phyloP scores from a whole-genome alignment of 2,329 filamentous ascomycete genomes.

The Fusarium concolor region DNA sequence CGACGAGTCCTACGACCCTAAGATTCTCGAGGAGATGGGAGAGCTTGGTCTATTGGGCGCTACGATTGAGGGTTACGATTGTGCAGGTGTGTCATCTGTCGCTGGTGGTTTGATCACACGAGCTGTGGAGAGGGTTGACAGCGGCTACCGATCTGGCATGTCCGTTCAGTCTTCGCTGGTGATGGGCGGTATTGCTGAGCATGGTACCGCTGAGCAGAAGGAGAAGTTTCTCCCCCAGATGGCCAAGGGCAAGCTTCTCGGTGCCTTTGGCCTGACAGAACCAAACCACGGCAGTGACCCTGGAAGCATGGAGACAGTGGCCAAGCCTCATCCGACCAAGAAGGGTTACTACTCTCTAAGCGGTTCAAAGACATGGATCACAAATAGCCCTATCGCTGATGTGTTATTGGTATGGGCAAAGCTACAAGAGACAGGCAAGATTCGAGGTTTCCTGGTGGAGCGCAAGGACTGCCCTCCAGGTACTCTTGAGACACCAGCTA shows the following conservation, averaged over 20 bases:
- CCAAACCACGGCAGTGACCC: conserved; percentile 94
- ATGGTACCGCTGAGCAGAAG: conserved; percentile 88
- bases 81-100: conserved; percentile 87
- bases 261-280: conserved; percentile 91
- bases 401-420: conserved; percentile 93
- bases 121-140: conserved; percentile 91
- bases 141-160: conserved; percentile 92
- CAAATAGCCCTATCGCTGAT: conserved; percentile 90
- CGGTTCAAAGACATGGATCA: conserved; percentile 94
- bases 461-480: conserved; percentile 85
- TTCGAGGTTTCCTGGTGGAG: conserved; percentile 91
- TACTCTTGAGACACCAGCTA: conserved; percentile 88
- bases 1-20: conserved; percentile 86
- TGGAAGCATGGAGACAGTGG: conserved; percentile 88
- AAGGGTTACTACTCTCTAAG: conserved; percentile 83
- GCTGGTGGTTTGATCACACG: conserved; percentile 91
- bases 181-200: conserved; percentile 92
- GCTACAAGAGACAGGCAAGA: conserved; percentile 90
- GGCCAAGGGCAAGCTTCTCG: conserved; percentile 84
- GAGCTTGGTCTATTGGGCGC: conserved; percentile 89
- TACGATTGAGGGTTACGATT: conserved; percentile 87
- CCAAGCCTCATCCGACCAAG: conserved; percentile 86
- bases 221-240: conserved; percentile 83
- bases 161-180: conserved; percentile 93
- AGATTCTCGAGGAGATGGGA: conserved; percentile 91